Evolutionary conservation across 306 rosid genomes (phyloP), one percentile per base, ranked within the genome.

Genomic region (Leucaena leucocephala): DNA sequence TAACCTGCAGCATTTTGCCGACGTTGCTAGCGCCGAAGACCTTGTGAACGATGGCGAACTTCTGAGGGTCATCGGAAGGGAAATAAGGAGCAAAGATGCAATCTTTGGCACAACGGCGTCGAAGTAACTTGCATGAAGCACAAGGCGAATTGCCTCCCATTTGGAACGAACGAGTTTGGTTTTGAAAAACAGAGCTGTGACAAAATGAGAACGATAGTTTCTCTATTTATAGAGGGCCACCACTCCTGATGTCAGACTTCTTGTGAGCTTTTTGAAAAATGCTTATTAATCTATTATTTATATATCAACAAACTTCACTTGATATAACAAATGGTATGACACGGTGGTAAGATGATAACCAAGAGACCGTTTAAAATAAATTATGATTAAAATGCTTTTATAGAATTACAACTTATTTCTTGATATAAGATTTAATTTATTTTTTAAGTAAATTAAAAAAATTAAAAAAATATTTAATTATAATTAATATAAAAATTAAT

Each of bases 1-100:
- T 57, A 3, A 94, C 98, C 98, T 92, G 98, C 46, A 95, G 61
- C 96, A 95, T 95, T 85, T 95, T 95, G 90, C 97, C 88, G 45
- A 95, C 90, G 70, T 95, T 95, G 90, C 98, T 95, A 14, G 98
- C 98, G 19, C 98, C 98, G 43, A 92, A 95, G 82, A 95, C 93
- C 85, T 93, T 95, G 86, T 95, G 98, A 75, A 95, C 98, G 38
- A 87, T 90, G 76, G 94, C 93, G 64, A 95, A 95, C 85, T 90
- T 95, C 68, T 90, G 94, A 15, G 98, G 98, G 48, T 95, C 96
- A 61, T 95, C 91, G 27, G 98, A 80, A 49, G 98, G 96, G 17
- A 95, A 95, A 74, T 90, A 95, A 33, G 98, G 98, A 16, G 98
- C 94, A 22, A 95, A 95, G 58, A 84, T 81, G 90, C 98, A 95